Evolutionary conservation across 2,329 filamentous ascomycete genomes (phyloP), one percentile per base, ranked within the genome.

Genomic region (Acarospora socialis): DNA sequence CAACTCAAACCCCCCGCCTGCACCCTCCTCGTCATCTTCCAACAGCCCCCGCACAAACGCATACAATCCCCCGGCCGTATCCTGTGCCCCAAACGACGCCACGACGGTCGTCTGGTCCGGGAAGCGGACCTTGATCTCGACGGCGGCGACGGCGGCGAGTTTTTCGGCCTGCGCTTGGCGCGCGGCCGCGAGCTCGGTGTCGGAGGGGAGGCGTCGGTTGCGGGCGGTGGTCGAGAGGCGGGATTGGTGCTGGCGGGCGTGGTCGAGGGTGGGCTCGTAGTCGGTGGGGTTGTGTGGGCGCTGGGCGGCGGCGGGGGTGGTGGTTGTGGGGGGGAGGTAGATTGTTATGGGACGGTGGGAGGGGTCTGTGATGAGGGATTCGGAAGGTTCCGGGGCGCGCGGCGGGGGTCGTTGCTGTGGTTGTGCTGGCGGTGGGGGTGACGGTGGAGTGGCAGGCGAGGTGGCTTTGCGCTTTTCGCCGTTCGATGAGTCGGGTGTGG

Each of bases 31-130:
- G 5, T 65, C 61, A 34, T 71, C 54, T 2, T 73, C 68, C 53
- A 98, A 76, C 39, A 87, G 73, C 25, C 63, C 63, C 32, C 73
- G 65, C 12, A 93, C 81, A 41, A 79, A 82, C 9, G 64, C 60
- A 55, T 95, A 83, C 2, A 98, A 61, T 30, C 70, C 68, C 3
- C 67, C 63, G 1, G 77, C 79, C 0, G 80, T 83, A 32, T 86
- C 77, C 1, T 61, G 52, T 13, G 73, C 71, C 2, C 65, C 67
- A 43, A 92, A 73, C n/a, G 65, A 68, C 57, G 77, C 77, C 31
- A 83, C 72, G 19, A 84, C 72, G 32, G 77, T 74, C 35, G 75
- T 80, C 44, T 86, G 81, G 50, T 95, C 86, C 0, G 87, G 87
- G 45, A 94, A 86, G 16, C 86, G 78, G 29, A 94, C 70, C 42